Base-by-base conservation (phyloP, 805 yeast species). In the Isabelozyma gotoi region DNA sequence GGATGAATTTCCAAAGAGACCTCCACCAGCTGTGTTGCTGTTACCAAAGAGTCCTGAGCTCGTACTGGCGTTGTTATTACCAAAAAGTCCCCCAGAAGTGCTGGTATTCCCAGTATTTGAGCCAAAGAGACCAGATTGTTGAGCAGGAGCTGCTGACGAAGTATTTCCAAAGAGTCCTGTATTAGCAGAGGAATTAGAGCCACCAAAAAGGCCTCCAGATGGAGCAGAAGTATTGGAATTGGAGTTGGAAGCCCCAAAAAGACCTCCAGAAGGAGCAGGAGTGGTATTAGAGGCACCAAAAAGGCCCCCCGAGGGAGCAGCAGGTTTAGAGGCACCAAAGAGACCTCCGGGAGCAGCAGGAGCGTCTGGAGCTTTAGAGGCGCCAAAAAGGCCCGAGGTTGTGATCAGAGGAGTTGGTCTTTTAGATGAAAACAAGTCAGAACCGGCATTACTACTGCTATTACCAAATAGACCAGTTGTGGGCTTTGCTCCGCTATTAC, bases 101-200 rank as follows among this genome's bases (percentile, higher is more conserved):
- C 39, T 27, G n/a, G 51, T 47, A 35, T 33, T 41, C 8, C 43
- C 38, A n/a, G 49, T 19, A 33, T 46, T 40, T 33, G 39, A 51
- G 14, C 68, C 66, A 47, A 61, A 60, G 32, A 60, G 46, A 11
- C 59, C 55, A n/a, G 57, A 57, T 11, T n/a, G n/a, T n/a, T n/a
- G n/a, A n/a, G 52, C 35, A 20, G 41, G 19, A 10, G 31, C 17
- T 36, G 29, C 21, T 19, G 29, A 7, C 29, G 29, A 21, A 7
- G 29, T 7, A 24, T 38, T 38, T 2, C 42, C 42, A 29, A 39
- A 39, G 18, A 33, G 38, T 3, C 42, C 19, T 3, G 35, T 11
- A 17, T 15, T 7, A 5, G 40, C 17, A 6, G 34, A 10, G 4
- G 39, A 19, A 1, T 11, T 16, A 17, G 36, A 17, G 19, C 36